Percentiles rank a stretch among this genome's conserved stretches.
phyloP scores from a whole-genome alignment of 2,329 filamentous ascomycete species.

The Verticillium tricorpus region DNA sequence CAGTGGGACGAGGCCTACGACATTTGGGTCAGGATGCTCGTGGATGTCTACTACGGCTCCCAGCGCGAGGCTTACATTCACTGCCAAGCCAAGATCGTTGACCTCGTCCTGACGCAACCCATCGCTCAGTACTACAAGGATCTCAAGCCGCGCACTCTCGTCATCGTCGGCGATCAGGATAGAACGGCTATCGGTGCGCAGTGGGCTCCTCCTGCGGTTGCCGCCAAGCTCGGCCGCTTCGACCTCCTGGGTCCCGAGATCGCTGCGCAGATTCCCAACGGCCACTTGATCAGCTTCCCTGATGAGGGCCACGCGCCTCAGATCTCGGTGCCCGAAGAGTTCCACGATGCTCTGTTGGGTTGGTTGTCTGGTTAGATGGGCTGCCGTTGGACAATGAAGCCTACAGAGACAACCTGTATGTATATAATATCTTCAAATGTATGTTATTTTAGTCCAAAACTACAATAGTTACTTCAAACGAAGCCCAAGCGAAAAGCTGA shows the following conservation, averaged over 20 bases:
- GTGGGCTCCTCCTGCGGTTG: conserved; percentile 41
- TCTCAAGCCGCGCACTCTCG: conserved; percentile 38
- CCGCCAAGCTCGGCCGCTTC: conserved; percentile 42
- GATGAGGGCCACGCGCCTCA: conserved; percentile 49
- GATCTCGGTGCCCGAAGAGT: conserved; percentile 42
- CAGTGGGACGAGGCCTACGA: conserved; percentile 46
- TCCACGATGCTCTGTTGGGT: conserved; percentile 38
- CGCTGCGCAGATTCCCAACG: conserved; percentile 36
- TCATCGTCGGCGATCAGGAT: conserved; percentile 48
- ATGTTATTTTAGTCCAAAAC: too few species aligned
- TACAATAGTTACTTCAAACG: too few species aligned
- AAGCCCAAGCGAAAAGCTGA: too few species aligned
- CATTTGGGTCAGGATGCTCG: conserved; percentile 50
- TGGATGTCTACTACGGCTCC: conserved; percentile 43
- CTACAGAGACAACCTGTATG: too few species aligned
- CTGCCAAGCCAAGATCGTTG: conserved; percentile 45
- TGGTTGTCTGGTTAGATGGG: conserved; percentile 29
- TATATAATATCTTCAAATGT: too few species aligned
- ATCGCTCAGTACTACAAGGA: conserved; percentile 43
- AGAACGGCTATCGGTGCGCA: conserved; percentile 50
- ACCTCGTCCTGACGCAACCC: conserved; percentile 49
- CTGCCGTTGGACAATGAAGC: too few species aligned
- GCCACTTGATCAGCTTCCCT: conserved; percentile 40
- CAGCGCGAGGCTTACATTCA: conserved; percentile 36
- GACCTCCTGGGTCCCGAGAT: conserved; percentile 42